phyloP scores from a whole-genome alignment of 148 eudicot species.

The Nepenthes gracilis region DNA sequence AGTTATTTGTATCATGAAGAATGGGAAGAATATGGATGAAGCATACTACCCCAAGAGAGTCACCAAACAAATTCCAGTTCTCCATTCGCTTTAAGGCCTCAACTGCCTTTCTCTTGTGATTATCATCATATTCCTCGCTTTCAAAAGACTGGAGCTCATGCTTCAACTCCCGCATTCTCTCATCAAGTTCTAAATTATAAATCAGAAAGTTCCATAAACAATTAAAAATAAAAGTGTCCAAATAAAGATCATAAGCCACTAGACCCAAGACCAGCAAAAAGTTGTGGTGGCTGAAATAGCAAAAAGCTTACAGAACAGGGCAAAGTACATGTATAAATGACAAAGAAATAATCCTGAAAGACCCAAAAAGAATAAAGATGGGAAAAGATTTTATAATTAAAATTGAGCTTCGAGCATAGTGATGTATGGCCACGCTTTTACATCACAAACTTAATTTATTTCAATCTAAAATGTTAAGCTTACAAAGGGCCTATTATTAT shows the following conservation, averaged over 20 bases:
- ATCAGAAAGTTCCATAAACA: neutral
- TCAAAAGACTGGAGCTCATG: constrained; percentile 78
- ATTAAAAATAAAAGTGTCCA: constrained; percentile 3
- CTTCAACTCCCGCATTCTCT: constrained; percentile 85
- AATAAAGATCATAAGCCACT: constrained; percentile 2
- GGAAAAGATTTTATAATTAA: no score
- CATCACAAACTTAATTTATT: no score
- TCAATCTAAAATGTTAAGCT: no score
- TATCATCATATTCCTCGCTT: constrained; percentile 67
- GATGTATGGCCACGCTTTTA: no score
- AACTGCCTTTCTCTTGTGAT: constrained; percentile 56
- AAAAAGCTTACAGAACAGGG: no score
- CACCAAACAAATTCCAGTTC: constrained; percentile 87
- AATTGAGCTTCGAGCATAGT: no score
- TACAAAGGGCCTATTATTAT: no score
- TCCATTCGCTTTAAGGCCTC: constrained; percentile 91
- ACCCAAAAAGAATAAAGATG: no score
- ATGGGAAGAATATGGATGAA: neutral
- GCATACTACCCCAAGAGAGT: constrained; percentile 49
- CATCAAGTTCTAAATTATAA: constrained; percentile 70
- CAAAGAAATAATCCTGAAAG: no score
- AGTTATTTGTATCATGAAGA: no score
- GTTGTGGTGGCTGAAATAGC: no score
- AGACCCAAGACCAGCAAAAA: neutral
- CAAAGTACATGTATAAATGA: no score